Percentiles rank a stretch among this genome's conserved stretches.
Evolutionary conservation across 2,329 filamentous ascomycete species (phyloP).

Genomic region (Aureobasidium sp.): DNA sequence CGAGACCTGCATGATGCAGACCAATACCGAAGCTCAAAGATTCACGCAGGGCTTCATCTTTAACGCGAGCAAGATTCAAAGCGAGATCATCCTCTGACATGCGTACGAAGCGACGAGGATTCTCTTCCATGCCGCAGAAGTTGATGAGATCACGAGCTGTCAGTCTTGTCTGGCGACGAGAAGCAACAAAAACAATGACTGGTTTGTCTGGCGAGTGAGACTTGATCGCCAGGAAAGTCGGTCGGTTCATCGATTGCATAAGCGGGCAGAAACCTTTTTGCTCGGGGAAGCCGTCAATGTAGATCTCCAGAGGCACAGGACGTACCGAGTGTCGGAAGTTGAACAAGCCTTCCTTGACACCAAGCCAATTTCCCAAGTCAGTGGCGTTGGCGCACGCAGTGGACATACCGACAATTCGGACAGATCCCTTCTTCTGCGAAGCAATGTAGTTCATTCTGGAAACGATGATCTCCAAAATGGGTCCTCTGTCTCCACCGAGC

Average conservation of each 20-base stretch:
- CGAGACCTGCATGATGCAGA: slow-evolving; percentile 90
- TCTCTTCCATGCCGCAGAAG: slow-evolving; percentile 96
- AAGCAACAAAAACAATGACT: slow-evolving; percentile 97
- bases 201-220: slow-evolving; percentile 93
- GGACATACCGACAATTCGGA: slow-evolving; percentile 95
- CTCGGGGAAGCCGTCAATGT: slow-evolving; percentile 95
- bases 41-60: slow-evolving; percentile 86
- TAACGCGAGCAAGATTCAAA: slow-evolving; percentile 77
- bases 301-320: slow-evolving; percentile 90
- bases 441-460: slow-evolving; percentile 97
- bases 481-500: slow-evolving; percentile 90
- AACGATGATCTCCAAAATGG: slow-evolving; percentile 96
- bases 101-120: slow-evolving; percentile 81
- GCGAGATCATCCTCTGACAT: slow-evolving; percentile 95
- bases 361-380: slow-evolving; percentile 92
- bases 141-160: slow-evolving; percentile 97
- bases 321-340: slow-evolving; percentile 97
- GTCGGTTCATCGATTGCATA: slow-evolving; percentile 99
- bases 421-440: slow-evolving; percentile 79
- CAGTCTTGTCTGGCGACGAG: slow-evolving; percentile 83
- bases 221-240: slow-evolving; percentile 93
- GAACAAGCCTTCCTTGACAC: slow-evolving; percentile 89
- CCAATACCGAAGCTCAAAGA: slow-evolving; percentile 97
- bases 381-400: slow-evolving; percentile 94
- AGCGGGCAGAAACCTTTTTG: slow-evolving; percentile 90